A percentile compares a stretch with the other conserved stretches of the same genome.
Evolutionary conservation across 108 stramenopile genomes (phyloP).

Genomic region (Nannochloropsis gaditana): DNA sequence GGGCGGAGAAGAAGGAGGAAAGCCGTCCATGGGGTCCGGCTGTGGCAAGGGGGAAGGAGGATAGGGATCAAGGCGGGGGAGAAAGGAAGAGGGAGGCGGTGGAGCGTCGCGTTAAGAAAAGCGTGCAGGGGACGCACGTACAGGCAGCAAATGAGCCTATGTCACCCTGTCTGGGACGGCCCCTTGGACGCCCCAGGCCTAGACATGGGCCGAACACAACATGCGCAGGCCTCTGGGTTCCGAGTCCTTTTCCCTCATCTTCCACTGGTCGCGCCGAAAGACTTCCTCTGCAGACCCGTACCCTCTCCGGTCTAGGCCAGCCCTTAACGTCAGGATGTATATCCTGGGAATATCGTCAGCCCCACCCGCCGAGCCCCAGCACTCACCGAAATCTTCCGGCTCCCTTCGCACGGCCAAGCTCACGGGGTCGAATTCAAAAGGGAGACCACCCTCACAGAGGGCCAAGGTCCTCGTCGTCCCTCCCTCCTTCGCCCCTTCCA

Average conservation of each 20-base stretch:
- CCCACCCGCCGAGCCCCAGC: background rate
- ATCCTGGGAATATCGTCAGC: too few species aligned
- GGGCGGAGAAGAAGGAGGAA: slow-evolving; percentile 25
- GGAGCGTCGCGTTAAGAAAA: slow-evolving; percentile 12
- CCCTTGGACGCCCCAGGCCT: background rate
- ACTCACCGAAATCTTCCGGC: background rate
- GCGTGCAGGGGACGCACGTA: background rate
- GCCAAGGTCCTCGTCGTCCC: slow-evolving; percentile 6
- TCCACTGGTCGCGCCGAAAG: too few species aligned
- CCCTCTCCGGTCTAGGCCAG: too few species aligned
- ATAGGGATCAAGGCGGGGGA: background rate
- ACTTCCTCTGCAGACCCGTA: too few species aligned
- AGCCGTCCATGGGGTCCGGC: background rate
- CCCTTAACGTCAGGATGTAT: too few species aligned
- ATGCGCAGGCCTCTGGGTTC: too few species aligned
- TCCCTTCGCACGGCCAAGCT: background rate
- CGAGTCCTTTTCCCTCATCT: too few species aligned
- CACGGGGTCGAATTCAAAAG: slow-evolving; percentile 28
- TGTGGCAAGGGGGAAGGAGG: background rate
- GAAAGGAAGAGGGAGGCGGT: background rate
- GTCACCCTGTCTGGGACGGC: background rate
- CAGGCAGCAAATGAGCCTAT: too few species aligned
- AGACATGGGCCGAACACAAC: too few species aligned
- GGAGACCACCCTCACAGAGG: slow-evolving; percentile 23
- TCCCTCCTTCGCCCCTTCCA: slow-evolving; percentile 21